Base-by-base conservation (phyloP, 2,329 filamentous ascomycete species). In the Podosphaera xanthii region DNA sequence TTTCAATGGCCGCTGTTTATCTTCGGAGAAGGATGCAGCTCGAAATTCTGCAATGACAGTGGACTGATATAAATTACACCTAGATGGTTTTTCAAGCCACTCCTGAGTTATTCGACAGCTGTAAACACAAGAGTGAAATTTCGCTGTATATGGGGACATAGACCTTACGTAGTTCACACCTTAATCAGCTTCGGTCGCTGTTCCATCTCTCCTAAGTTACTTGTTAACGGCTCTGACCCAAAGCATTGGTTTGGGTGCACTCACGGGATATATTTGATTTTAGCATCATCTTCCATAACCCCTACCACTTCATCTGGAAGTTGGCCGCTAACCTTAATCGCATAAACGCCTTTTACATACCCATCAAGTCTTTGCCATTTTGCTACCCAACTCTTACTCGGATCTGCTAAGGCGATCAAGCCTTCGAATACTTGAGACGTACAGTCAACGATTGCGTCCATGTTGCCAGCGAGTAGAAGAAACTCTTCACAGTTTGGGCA, bases 401-500 rank as follows among this genome's bases (percentile, higher is more conserved):
- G 90, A 69, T 96, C 84, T 55, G 84, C 81, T 44, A 97, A 78
- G 48, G 87, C 82, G 70, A 97, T 87, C 63, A 96, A 74, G 55
- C 92, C 92, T 71, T 98, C 92, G 70, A 92, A 98, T 64, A 97
- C 90, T 68, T 91, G 87, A 12, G 88, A 95, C 30, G 92, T 98
- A 78, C 90, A 96, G 73, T 89, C 87, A 69, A 87, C 82, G 68
- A 97, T 86, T 63, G 83, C 79, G 62, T 98, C 92, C 65, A 78
- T 75, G 64, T 84, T 86, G 69, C 84, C 83, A 63, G 81, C 78
- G 62, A 97, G 84, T 71, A 87, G 83, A 61, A 98, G 84, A 71
- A 95, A 87, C 57, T 86, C 82, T 69, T 96, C 91, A 78, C 92
- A 98, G 76, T 98, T 98, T 62, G 92, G 92, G 70, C 92, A 98